Conservation (phyloP, 2,329 filamentous ascomycete species). For the Verticillium zaregamsianum region DNA sequence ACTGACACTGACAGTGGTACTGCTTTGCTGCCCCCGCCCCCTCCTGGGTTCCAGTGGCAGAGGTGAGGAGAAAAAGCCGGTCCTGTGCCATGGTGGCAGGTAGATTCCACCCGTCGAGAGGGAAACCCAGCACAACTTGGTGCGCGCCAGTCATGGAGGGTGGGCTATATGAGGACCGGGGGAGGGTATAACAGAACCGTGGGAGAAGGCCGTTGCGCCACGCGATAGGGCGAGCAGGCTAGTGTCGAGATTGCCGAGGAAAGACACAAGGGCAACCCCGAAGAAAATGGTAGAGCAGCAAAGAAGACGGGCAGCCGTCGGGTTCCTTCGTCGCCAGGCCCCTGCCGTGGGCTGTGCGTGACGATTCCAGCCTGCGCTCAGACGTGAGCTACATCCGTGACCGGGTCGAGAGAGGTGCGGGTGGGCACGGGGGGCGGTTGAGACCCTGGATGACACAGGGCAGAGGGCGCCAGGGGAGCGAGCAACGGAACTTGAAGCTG, state of each 20-base stretch:
- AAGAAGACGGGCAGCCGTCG: not conserved
- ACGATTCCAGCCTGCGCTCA: not conserved
- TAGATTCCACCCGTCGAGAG: not conserved
- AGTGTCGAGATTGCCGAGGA: not conserved
- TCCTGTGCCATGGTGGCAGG: not conserved
- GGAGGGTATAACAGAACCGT: conserved; percentile 15
- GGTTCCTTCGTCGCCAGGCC: not conserved
- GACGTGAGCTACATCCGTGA: conserved; percentile 1
- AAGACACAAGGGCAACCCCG: not conserved
- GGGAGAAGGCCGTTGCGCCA: conserved; percentile 8
- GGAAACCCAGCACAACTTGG: not conserved
- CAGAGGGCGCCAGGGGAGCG: not conserved
- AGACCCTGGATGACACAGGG: conserved; percentile 7
- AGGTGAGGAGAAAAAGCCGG: not conserved
- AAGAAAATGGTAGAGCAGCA: not conserved
- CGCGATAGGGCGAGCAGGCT: conserved; percentile 13
- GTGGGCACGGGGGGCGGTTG: conserved; percentile 5
- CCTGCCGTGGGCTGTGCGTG: not conserved
- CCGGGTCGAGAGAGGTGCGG: not conserved
- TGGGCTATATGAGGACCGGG: conserved; percentile 13
- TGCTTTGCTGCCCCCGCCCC: not conserved
- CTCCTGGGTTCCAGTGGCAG: not conserved
- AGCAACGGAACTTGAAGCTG: conserved; percentile 4
- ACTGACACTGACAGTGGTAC: too few relatives aligned
- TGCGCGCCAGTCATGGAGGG: not conserved